Base-by-base conservation (phyloP, 2,329 filamentous ascomycete species). In the Verticillium longisporum region DNA sequence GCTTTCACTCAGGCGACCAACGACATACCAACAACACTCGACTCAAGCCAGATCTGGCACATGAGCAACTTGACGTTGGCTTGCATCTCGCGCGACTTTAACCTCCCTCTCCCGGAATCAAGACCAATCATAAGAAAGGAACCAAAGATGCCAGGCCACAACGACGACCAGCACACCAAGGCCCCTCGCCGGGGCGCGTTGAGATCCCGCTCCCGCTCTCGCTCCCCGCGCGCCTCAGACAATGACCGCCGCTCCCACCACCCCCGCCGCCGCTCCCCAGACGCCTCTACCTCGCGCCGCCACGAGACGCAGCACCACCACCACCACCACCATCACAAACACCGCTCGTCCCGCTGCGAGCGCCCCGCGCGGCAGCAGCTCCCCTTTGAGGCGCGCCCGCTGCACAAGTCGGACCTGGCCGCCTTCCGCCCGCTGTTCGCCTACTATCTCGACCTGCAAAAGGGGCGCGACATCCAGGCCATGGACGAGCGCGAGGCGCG, bases 361-460 rank as follows among this genome's bases (percentile, higher is more conserved):
- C 26, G 54, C 31, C 26, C 54, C 54, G 55, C 70, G 71, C 26
- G 26, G 26, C 26, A 26, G 26, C 45, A 73, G 76, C 57, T 96
- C 10, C 92, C 92, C 0, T 88, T 86, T 68, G 78, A 82, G 58
- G 87, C 90, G 3, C 81, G 83, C 13, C 78, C 79, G 54, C 80
- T 97, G 4, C 83, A 82, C 7, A 93, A 89, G 69, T 80, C 82
- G 59, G 90, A 96, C 66, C 79, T 89, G n/a, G 73, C 77, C 1
- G 68, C 75, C 0, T 92, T 91, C 69, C 82, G 83, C 63, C 83
- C 89, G 0, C 78, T 97, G 62, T 91, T 97, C 65, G 90, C 88
- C 15, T 85, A 90, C 56, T 98, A 97, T 68, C 82, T 98, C 32
- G 90, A 93, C 67, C 84, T 97, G 37, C 94, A 98, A 74, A 97